Evolutionary conservation across 176 grass and related monocot genomes (phyloP).

Genomic region (Triticum urartu): DNA sequence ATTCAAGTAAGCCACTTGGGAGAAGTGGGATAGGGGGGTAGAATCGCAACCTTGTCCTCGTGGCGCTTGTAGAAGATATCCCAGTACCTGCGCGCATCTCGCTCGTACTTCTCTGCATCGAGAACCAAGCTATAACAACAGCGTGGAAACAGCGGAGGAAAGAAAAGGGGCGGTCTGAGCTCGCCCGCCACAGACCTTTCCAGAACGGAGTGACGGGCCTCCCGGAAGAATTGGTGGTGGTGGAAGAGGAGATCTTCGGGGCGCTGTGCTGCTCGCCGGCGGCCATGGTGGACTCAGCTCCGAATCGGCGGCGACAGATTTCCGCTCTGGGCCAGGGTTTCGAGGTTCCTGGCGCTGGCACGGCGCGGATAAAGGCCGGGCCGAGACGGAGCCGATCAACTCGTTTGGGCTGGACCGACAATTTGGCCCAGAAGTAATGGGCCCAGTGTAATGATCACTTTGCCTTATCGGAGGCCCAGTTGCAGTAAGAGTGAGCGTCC

Average conservation of each 20-base stretch:
- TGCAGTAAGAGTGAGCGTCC: no score
- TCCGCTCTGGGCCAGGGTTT: neutral
- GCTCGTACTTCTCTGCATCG: conserved; percentile 86
- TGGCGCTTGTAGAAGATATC: conserved; percentile 96
- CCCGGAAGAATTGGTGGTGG: conserved; percentile 46
- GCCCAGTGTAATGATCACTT: no score
- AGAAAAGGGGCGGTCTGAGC: neutral
- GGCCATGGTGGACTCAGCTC: conserved; percentile 30
- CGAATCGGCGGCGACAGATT: neutral
- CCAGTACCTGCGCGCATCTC: conserved; percentile 90
- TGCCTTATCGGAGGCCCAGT: no score
- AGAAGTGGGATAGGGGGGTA: neutral
- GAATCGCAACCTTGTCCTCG: conserved; percentile 62
- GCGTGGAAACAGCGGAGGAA: neutral
- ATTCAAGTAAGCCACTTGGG: neutral
- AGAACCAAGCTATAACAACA: neutral
- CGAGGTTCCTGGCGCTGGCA: neutral
- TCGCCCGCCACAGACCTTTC: conserved; percentile 56
- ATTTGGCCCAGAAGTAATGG: no score
- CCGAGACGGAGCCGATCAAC: no score
- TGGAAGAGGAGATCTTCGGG: conserved; percentile 42
- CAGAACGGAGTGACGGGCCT: conserved; percentile 90
- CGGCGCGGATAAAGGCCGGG: no score
- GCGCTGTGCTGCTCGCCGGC: conserved; percentile 31
- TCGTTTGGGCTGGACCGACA: no score